Evolutionary conservation across 345 rosid species (phyloP).

Genomic region (Excoecaria cochinchinensis): DNA sequence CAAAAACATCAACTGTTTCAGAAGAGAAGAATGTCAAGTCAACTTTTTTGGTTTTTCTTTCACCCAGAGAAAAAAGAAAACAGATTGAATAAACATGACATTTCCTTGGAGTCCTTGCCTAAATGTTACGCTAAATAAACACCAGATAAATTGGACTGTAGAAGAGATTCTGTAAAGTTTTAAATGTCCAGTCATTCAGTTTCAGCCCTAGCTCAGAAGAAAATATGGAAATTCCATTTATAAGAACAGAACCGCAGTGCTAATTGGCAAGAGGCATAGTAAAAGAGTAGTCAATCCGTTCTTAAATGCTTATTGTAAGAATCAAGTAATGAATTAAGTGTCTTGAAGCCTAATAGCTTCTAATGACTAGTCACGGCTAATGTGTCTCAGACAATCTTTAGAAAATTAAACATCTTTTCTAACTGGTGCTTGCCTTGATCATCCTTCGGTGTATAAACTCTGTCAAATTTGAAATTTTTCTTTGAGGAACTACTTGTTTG

Average conservation of each 20-base stretch:
- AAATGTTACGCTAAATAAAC: background rate
- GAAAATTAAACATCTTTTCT: background rate
- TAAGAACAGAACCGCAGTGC: background rate
- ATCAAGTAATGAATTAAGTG: background rate
- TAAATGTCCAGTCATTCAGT: background rate
- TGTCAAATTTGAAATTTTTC: constrained; percentile 22
- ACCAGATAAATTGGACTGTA: background rate
- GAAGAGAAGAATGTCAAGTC: background rate
- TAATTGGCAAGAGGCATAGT: background rate
- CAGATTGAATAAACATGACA: background rate
- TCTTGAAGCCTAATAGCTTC: background rate
- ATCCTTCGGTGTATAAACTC: constrained; percentile 15
- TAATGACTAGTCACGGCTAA: background rate
- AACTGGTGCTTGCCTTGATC: constrained; percentile 17
- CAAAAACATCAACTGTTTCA: constrained; percentile 20
- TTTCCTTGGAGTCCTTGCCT: background rate
- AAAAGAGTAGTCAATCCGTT: background rate
- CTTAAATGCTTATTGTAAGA: no score
- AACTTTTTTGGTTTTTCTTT: background rate
- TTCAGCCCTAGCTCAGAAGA: background rate
- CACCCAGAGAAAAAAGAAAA: background rate
- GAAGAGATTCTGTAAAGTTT: background rate
- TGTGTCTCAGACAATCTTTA: background rate
- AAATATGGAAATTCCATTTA: background rate
- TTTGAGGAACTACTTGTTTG: constrained; percentile 7